phyloP scores from a whole-genome alignment of 1,139 yeast genomes.

The Yamadazyma atlantica region DNA sequence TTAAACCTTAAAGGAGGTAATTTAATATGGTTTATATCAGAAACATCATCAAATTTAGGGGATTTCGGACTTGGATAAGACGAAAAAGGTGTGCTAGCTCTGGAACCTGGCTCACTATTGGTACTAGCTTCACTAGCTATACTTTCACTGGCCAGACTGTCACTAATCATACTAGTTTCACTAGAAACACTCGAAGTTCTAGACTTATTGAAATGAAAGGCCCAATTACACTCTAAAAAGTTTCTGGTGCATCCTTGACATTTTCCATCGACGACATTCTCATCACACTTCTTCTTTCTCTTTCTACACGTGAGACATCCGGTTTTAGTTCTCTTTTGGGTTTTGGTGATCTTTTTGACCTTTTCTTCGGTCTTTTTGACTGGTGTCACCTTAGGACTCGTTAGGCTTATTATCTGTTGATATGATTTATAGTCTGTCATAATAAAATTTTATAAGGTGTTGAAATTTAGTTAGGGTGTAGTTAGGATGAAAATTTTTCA shows the following conservation, averaged over 20 bases:
- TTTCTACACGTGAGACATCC: conserved; percentile 47
- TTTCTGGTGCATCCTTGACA: conserved; percentile 50
- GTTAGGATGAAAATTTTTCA: conserved; percentile 3
- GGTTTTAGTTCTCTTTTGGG: conserved; percentile 37
- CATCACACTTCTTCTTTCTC: conserved; percentile 51
- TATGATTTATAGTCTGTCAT: conserved; percentile 36
- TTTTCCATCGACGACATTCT: conserved; percentile 42
- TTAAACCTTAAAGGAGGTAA: conserved; percentile 11
- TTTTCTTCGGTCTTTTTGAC: conserved; percentile 10
- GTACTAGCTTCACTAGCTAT: background rate
- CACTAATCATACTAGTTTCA: conserved; percentile 7
- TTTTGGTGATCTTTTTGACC: conserved; percentile 15
- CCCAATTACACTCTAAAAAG: conserved; percentile 50
- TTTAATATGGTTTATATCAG: conserved; percentile 5
- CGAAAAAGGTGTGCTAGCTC: background rate
- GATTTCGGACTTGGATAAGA: conserved; percentile 14
- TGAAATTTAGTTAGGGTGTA: no score
- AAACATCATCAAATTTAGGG: conserved; percentile 9
- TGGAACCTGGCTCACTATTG: background rate
- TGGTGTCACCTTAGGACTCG: conserved; percentile 21
- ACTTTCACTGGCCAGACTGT: no score
- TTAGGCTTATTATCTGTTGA: conserved; percentile 43
- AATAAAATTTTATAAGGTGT: no score
- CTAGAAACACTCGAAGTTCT: conserved; percentile 9
- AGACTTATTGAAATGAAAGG: conserved; percentile 16